Evolutionary conservation across 2,329 filamentous ascomycete species (phyloP).

Genomic region (Paramyrothecium sp.): DNA sequence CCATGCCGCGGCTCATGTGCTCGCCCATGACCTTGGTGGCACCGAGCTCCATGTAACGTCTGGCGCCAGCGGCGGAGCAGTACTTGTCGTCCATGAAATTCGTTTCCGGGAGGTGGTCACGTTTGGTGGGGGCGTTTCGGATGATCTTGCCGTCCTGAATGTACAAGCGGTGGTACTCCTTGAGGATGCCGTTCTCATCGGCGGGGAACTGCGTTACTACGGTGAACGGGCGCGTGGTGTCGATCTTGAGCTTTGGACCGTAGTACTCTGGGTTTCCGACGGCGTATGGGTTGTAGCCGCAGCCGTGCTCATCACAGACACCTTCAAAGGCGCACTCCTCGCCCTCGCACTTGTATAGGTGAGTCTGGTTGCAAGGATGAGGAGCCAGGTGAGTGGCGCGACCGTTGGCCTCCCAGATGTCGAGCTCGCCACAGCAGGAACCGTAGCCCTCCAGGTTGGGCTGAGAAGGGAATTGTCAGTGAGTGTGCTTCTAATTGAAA

Average conservation of each 20-base stretch:
- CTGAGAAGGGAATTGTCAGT: conserved; percentile 6
- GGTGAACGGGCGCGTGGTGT: conserved; percentile 35
- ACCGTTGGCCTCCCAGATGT: conserved; percentile 55
- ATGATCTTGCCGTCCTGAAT: conserved; percentile 32
- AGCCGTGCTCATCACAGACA: conserved; percentile 43
- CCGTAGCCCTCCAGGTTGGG: conserved; percentile 40
- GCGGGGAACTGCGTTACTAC: conserved; percentile 51
- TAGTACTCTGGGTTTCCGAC: conserved; percentile 26
- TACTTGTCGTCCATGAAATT: conserved; percentile 35
- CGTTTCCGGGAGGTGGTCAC: conserved; percentile 23
- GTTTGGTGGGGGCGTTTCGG: background rate
- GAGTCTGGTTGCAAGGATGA: conserved; percentile 44
- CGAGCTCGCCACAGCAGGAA: conserved; percentile 54
- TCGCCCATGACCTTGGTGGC: conserved; percentile 44
- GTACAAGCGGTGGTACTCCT: conserved; percentile 45
- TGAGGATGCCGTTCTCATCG: conserved; percentile 37
- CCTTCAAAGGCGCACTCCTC: conserved; percentile 34
- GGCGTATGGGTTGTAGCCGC: conserved; percentile 42
- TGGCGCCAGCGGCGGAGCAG: conserved; percentile 28
- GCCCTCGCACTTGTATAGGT: conserved; percentile 43
- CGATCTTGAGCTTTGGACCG: conserved; percentile 29
- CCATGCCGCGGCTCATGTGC: conserved; percentile 46
- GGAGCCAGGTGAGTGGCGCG: conserved; percentile 43
- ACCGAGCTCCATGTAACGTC: conserved; percentile 33
- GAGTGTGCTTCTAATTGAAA: conserved; percentile 12